Conservation (phyloP, 2,329 filamentous ascomycete genomes). For the Ceratocystis papillata region DNA sequence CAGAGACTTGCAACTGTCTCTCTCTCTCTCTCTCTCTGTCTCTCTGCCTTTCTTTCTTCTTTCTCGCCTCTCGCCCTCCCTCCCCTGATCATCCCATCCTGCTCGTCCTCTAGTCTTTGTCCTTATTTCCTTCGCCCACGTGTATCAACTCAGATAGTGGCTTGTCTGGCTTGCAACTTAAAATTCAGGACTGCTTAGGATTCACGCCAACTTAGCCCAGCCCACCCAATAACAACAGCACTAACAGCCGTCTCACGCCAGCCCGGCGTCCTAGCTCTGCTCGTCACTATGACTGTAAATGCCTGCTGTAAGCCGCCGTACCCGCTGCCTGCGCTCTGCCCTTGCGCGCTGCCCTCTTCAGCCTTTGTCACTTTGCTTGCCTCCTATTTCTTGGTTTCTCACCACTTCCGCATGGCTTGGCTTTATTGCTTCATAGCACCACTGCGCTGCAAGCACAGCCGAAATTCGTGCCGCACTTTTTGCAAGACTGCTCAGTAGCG, state of each 20-base stretch:
- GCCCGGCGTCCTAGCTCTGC: too few relatives aligned
- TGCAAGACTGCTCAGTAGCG: background rate
- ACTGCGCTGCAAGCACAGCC: background rate
- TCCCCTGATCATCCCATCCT: background rate
- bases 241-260: background rate
- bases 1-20: too few relatives aligned
- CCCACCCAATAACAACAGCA: background rate
- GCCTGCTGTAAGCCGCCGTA: too few relatives aligned
- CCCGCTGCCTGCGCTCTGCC: too few relatives aligned
- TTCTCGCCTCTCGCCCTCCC: background rate
- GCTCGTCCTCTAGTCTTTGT: background rate
- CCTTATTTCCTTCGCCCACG: background rate
- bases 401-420: background rate
- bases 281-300: too few relatives aligned
- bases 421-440: background rate
- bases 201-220: background rate
- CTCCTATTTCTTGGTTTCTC: background rate
- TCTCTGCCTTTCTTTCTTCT: background rate
- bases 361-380: background rate
- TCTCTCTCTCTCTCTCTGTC: too few relatives aligned
- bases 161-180: conserved; percentile 6
- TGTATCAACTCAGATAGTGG: background rate
- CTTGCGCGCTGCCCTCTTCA: too few relatives aligned
- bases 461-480: background rate
- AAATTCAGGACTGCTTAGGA: conserved; percentile 7